Conservation (phyloP, 1,284 basidiomycete genomes). For the Boletellus deceptivus region DNA sequence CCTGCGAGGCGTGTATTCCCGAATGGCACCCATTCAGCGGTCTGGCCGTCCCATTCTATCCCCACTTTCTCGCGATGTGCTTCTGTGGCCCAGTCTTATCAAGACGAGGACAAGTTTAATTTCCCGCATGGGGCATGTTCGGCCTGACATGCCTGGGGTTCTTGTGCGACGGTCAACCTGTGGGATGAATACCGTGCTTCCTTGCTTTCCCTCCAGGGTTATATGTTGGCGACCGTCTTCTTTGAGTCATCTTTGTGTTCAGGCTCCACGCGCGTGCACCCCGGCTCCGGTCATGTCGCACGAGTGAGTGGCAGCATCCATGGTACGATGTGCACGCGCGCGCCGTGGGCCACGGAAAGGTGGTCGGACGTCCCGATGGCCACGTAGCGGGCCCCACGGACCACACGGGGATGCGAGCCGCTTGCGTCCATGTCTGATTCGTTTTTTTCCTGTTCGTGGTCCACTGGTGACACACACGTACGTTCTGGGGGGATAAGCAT, state of each 20-base stretch:
- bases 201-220: not conserved
- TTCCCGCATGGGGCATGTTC: slow-evolving; percentile 3
- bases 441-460: not conserved
- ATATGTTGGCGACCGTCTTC: not conserved
- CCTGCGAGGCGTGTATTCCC: not conserved
- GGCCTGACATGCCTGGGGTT: not conserved
- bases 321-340: too few species aligned
- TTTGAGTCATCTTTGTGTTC: not conserved
- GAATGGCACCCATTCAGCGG: not conserved
- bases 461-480: not conserved
- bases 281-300: not conserved
- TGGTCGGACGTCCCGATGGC: too few species aligned
- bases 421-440: not conserved
- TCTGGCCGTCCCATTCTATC: not conserved
- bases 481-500: not conserved
- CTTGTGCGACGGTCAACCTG: slow-evolving; percentile 5
- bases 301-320: not conserved
- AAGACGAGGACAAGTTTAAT: slow-evolving; percentile 9
- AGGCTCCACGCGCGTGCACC: not conserved
- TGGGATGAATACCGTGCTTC: slow-evolving; percentile 6
- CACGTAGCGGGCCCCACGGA: not conserved
- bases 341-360: too few species aligned
- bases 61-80: slow-evolving; percentile 18
- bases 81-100: slow-evolving; percentile 14
- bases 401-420: not conserved